Evolutionary conservation across 345 rosid species (phyloP), one percentile per base, ranked within the genome.

Genomic region (Euphorbia tirucalli): DNA sequence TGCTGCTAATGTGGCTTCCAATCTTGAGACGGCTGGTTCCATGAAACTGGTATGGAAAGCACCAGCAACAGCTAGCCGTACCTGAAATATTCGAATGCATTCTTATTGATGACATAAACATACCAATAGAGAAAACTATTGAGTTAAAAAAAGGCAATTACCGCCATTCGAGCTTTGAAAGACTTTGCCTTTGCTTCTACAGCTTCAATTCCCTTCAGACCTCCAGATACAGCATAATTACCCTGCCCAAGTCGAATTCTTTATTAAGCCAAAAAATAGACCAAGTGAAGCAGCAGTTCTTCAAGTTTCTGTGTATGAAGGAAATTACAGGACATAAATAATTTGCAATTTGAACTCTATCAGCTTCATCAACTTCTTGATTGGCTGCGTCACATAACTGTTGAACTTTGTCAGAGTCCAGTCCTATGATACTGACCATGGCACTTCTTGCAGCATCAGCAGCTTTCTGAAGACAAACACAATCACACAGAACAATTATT

Each of bases 11-110:
- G 96, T 97, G 70, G 87, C 86, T 78, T 96, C 97, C 87, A 96
- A 80, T 83, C 96, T 93, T 19, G 98, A 87, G 24, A 93, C 99
- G 65, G 98, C 99, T 56, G 98, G 98, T 72, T 93, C 91, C 99
- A 96, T 96, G 81, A 89, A 96, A 71, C 96, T 83, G 11, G 99
- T 93, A 83, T 93, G 97, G 83, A 91, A 96, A 71, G 96, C 99
- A 76, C 98, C 98, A 10, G 91, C 93, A 75, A 93, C 99, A 69
- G 97, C 98, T 69, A 96, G 80, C 35, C 99, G 98, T 64, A 96
- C 97, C 97, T 96, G 79, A 55, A 59, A 1, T 60, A 66, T 31
- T 28, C 71, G 69, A 48, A 19, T 9, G 69, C 7, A 7, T 71
- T 61, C 59, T 71, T 57, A 61, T 56, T 49, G 31, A 54, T 44